A percentile compares a stretch with the other conserved stretches of the same genome.
These are phyloP conservation scores for Talaromyces borbonicus DNA, from an alignment of 495 filamentous ascomycete genomes.

Conservation along the genomic window DNA sequence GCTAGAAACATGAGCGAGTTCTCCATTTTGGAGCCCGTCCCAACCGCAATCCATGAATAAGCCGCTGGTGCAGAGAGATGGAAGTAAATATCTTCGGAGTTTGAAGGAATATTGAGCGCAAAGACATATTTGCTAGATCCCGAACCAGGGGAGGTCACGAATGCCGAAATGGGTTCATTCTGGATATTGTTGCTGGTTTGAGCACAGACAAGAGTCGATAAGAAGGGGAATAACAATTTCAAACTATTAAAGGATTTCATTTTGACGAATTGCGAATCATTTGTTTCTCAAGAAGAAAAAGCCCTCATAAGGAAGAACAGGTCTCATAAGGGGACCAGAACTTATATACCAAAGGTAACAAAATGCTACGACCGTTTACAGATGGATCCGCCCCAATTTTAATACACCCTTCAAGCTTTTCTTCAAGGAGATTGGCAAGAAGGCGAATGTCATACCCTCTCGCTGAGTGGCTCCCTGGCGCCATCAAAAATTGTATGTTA, in stretches of 20 bases:
- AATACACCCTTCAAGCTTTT: too few species aligned
- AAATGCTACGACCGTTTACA: too few species aligned
- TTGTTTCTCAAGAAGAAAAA: too few species aligned
- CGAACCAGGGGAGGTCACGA: not conserved
- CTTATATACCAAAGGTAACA: too few species aligned
- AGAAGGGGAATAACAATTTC: not conserved
- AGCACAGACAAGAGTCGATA: not conserved
- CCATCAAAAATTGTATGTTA: too few species aligned
- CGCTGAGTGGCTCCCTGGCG: too few species aligned
- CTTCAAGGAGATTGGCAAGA: too few species aligned
- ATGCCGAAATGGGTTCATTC: slow-evolving; percentile 1
- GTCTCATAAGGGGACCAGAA: too few species aligned
- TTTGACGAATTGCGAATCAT: too few species aligned
- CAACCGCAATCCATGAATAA: slow-evolving; percentile 39
- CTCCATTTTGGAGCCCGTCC: slow-evolving; percentile 43
- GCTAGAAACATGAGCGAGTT: slow-evolving; percentile 41
- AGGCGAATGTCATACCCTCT: too few species aligned
- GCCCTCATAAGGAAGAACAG: too few species aligned
- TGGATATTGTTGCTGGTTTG: not conserved
- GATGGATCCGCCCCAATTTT: too few species aligned
- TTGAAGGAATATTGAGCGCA: slow-evolving; percentile 31
- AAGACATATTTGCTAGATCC: slow-evolving; percentile 29
- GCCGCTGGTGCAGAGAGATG: slow-evolving; percentile 32
- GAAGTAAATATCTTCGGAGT: slow-evolving; percentile 36
- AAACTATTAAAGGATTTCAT: not conserved